Conservation (phyloP, 2,329 filamentous ascomycete genomes). For the Verticillium longisporum region DNA sequence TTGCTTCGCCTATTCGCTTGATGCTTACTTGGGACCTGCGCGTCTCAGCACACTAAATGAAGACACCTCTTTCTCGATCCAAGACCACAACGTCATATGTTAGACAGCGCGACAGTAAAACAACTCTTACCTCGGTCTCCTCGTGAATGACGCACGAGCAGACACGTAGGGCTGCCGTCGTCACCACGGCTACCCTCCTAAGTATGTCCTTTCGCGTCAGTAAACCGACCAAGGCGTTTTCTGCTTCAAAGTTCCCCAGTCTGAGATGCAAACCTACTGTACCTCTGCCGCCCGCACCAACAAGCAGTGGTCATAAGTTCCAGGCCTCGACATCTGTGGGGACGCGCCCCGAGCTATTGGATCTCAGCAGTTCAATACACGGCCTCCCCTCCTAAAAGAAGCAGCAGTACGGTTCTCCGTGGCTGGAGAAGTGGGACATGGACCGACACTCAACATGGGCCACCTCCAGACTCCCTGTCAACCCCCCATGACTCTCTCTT, state of each 20-base stretch:
- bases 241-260: too few species aligned
- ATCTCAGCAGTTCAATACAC: neutral
- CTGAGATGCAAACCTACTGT: neutral
- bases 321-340: neutral
- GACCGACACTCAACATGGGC: neutral
- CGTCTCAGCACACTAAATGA: neutral
- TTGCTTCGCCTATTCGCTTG: neutral
- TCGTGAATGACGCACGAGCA: neutral
- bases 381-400: neutral
- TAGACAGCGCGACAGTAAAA: neutral
- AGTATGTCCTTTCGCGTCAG: neutral
- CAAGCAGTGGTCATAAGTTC: neutral
- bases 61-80: neutral
- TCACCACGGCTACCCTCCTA: too few species aligned
- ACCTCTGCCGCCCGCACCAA: neutral
- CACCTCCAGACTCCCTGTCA: neutral
- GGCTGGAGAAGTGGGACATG: neutral
- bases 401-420: neutral
- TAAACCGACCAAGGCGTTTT: too few species aligned
- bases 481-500: neutral
- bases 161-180: neutral
- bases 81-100: neutral
- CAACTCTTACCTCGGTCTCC: neutral
- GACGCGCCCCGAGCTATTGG: neutral
- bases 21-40: neutral